Conservation (phyloP, 805 yeast genomes). For the Metschnikowia continentalis region DNA sequence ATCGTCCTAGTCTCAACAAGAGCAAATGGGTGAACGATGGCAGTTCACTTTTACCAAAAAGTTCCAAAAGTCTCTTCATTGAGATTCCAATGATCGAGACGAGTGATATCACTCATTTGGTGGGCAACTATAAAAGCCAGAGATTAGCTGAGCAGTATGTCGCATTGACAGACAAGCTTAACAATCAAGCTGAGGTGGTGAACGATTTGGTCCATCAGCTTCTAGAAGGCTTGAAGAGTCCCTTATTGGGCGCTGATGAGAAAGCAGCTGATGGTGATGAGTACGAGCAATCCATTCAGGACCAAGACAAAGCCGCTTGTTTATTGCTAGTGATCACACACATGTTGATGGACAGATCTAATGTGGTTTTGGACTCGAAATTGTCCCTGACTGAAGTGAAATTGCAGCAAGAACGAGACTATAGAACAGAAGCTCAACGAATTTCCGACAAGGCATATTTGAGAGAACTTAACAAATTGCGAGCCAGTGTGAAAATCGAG, state of each 20-base stretch:
- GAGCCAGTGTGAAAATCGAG: conserved; percentile 26
- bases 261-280: conserved; percentile 66
- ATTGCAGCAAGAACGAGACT: conserved; percentile 16
- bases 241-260: conserved; percentile 43
- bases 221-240: conserved; percentile 40
- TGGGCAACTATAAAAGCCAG: conserved; percentile 20
- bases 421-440: conserved; percentile 21
- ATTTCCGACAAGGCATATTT: conserved; percentile 26
- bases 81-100: conserved; percentile 26
- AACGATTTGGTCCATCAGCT: conserved; percentile 50
- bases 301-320: conserved; percentile 66
- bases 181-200: conserved; percentile 47
- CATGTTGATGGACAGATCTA: conserved; percentile 36
- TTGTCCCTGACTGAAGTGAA: conserved; percentile 7
- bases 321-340: conserved; percentile 53
- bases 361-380: conserved; percentile 9
- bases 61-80: conserved; percentile 30
- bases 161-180: conserved; percentile 32
- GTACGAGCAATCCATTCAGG: conserved; percentile 67
- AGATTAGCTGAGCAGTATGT: conserved; percentile 21
- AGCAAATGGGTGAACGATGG: conserved; percentile 29
- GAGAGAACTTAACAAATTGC: conserved; percentile 18
- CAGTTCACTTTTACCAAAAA: conserved; percentile 26
- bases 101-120: conserved; percentile 12
- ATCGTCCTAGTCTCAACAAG: conserved; percentile 16